Conservation (phyloP, 495 filamentous ascomycete species). For the Wilcoxina mikolae region DNA sequence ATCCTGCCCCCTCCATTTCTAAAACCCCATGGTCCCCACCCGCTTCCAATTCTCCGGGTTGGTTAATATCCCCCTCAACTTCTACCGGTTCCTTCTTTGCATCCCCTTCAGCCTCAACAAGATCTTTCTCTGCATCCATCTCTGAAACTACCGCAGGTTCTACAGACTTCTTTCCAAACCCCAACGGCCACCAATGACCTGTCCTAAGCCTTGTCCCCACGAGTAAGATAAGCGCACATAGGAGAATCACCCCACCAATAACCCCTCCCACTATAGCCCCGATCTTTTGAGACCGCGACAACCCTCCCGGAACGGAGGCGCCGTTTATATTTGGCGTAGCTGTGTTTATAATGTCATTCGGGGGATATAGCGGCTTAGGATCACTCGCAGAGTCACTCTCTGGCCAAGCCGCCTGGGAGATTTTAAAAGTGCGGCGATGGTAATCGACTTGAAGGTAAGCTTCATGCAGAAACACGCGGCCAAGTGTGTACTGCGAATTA, state of each 20-base stretch:
- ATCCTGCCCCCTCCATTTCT: no score
- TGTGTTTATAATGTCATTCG: not conserved
- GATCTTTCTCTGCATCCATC: no score
- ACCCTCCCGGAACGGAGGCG: not conserved
- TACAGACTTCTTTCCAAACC: no score
- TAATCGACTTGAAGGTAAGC: conserved; percentile 54
- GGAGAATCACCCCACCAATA: not conserved
- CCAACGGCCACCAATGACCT: not conserved
- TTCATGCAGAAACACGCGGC: conserved; percentile 57
- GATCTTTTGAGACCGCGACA: not conserved
- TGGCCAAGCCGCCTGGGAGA: conserved; percentile 36
- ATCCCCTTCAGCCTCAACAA: no score
- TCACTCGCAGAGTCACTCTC: no score
- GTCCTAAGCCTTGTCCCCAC: not conserved
- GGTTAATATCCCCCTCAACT: no score
- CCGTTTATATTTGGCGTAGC: not conserved
- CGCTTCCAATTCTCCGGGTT: no score
- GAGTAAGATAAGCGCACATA: not conserved
- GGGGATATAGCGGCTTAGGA: not conserved
- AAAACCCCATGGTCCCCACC: no score
- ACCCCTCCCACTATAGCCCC: not conserved
- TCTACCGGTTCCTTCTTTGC: no score
- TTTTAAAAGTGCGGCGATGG: conserved; percentile 43
- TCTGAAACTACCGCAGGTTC: no score
- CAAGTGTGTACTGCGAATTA: conserved; percentile 44